These are phyloP conservation scores for Fusarium graminum DNA, from an alignment of 2,329 filamentous ascomycete genomes.

Conservation along the genomic window DNA sequence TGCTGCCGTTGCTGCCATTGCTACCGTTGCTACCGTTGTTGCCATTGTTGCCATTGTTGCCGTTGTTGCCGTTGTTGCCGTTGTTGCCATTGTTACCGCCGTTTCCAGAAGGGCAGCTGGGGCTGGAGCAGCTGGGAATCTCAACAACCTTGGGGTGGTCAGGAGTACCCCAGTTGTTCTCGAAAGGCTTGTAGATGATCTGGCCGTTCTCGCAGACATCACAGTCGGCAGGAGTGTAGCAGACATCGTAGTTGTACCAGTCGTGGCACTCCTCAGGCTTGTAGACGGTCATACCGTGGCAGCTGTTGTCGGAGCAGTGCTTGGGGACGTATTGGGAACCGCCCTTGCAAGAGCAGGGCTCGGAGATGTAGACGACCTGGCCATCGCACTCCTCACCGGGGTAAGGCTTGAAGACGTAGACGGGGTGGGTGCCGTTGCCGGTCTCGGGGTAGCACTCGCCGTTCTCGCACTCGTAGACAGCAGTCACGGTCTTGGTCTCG, in stretches of 20 bases:
- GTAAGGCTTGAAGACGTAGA: constrained; percentile 43
- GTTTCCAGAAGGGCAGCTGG: constrained; percentile 16
- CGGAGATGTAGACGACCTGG: constrained; percentile 38
- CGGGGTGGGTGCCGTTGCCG: constrained; percentile 4
- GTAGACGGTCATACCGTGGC: constrained; percentile 42
- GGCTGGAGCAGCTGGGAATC: constrained; percentile 15
- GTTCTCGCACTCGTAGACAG: constrained; percentile 37
- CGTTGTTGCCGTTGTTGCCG: rapidly evolving
- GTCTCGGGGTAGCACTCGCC: constrained; percentile 36
- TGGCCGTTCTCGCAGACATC: constrained; percentile 30
- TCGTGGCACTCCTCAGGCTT: constrained; percentile 42
- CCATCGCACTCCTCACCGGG: constrained; percentile 38
- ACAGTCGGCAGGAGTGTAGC: constrained; percentile 35
- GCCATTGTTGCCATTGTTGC: rapidly evolving
- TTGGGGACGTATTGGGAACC: constrained; percentile 40
- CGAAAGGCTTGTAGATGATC: constrained; percentile 45
- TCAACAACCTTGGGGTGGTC: constrained; percentile 10
- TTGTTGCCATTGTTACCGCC: not conserved
- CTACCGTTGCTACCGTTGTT: rapidly evolving
- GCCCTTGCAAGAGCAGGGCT: constrained; percentile 41
- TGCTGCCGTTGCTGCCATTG: too few species aligned
- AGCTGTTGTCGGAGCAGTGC: constrained; percentile 32
- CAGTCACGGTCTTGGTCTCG: constrained; percentile 35
- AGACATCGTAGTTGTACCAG: constrained; percentile 29
- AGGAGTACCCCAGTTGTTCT: constrained; percentile 33